Conservation (phyloP, 2,329 filamentous ascomycete species). For the Cordyceps tenuipes region DNA sequence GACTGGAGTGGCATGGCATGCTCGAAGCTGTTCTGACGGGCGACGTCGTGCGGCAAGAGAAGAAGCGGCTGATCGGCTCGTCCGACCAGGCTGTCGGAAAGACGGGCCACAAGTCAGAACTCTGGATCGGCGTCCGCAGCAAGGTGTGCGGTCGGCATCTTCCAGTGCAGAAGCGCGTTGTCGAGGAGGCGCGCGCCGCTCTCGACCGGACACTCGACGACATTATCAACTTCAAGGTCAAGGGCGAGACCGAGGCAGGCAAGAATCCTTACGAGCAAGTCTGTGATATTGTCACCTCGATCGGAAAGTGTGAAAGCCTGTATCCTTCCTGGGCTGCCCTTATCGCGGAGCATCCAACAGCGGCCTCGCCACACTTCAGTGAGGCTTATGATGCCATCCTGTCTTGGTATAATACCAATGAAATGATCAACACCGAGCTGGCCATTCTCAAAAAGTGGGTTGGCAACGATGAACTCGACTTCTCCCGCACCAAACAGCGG, state of each 20-base stretch:
- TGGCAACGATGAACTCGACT: constrained; percentile 90
- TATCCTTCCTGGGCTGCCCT: constrained; percentile 76
- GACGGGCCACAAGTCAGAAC: constrained; percentile 63
- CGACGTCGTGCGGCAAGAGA: constrained; percentile 96
- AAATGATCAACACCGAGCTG: constrained; percentile 91
- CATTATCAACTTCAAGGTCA: constrained; percentile 88
- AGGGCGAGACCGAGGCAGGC: constrained; percentile 84
- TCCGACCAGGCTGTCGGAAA: constrained; percentile 49
- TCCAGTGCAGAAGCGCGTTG: constrained; percentile 74
- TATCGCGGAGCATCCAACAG: constrained; percentile 64
- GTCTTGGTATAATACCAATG: constrained; percentile 94
- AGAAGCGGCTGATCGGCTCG: constrained; percentile 84
- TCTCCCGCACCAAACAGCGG: constrained; percentile 63
- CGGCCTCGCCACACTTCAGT: constrained; percentile 66
- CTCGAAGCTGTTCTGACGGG: constrained; percentile 89
- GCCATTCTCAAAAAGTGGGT: constrained; percentile 92
- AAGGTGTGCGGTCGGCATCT: constrained; percentile 77
- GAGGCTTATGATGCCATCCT: constrained; percentile 84
- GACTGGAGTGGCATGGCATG: constrained; percentile 98
- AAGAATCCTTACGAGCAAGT: constrained; percentile 86
- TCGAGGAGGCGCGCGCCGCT: constrained; percentile 72
- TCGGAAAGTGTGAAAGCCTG: constrained; percentile 78
- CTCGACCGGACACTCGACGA: constrained; percentile 73
- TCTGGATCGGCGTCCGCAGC: constrained; percentile 84
- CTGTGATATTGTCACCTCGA: constrained; percentile 78